Conservation (phyloP, 306 rosid species). For the Lagenaria siceraria region DNA sequence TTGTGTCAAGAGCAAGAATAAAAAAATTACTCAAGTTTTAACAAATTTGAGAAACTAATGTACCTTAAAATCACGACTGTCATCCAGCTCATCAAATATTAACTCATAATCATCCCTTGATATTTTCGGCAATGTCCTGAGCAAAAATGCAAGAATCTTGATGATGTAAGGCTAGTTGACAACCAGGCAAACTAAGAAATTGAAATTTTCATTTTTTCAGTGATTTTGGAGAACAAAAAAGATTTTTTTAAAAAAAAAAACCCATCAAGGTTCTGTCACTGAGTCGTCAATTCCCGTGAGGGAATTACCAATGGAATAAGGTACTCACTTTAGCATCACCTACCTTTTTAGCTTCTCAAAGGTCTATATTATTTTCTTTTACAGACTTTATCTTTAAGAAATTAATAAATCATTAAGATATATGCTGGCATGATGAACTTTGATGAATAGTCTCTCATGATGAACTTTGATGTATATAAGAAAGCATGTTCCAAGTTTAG, state of each 20-base stretch:
- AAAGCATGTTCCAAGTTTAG: not conserved
- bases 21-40: not conserved
- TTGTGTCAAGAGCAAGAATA: not conserved
- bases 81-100: constrained; percentile 92
- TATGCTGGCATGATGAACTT: too few species aligned
- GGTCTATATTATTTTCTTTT: not conserved
- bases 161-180: not conserved
- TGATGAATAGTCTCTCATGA: not conserved
- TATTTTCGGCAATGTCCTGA: constrained; percentile 77
- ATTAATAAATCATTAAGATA: not conserved
- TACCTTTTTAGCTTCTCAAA: not conserved
- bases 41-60: constrained; percentile 4
- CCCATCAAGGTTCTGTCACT: not conserved
- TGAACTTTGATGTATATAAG: not conserved
- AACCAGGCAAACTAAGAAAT: not conserved
- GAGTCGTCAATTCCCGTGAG: not conserved
- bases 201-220: not conserved
- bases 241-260: not conserved
- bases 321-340: not conserved
- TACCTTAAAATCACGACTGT: constrained; percentile 73
- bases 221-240: not conserved
- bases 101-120: constrained; percentile 69
- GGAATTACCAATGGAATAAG: not conserved
- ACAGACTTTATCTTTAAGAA: not conserved
- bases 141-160: constrained; percentile 3